Evolutionary conservation across 2,329 filamentous ascomycete species (phyloP).

Genomic region (Trichocomaceae sp.): DNA sequence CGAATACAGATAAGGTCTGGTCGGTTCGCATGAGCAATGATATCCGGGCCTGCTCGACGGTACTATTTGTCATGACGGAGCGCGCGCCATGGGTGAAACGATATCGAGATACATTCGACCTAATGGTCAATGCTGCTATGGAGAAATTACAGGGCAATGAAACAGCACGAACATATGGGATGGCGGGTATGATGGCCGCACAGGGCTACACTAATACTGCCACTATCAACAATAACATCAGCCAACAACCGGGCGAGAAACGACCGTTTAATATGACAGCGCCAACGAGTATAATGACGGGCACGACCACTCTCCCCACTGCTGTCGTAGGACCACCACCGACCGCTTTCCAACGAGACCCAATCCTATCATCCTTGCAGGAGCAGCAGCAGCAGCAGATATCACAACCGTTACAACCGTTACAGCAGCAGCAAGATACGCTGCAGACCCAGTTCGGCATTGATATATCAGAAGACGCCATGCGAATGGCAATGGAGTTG

Average conservation of each 20-base stretch:
- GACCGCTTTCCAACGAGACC: background rate
- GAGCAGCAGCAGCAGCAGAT: background rate
- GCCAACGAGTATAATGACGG: background rate
- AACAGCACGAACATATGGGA: slow-evolving; percentile 27
- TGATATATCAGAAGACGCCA: slow-evolving; percentile 27
- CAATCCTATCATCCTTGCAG: background rate
- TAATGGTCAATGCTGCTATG: slow-evolving; percentile 44
- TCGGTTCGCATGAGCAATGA: slow-evolving; percentile 46
- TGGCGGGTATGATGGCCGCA: slow-evolving; percentile 38
- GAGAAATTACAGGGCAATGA: slow-evolving; percentile 39
- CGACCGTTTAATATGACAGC: slow-evolving; percentile 12
- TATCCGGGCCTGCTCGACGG: slow-evolving; percentile 44
- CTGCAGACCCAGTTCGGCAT: slow-evolving; percentile 2
- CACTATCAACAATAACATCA: background rate
- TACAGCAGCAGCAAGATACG: background rate
- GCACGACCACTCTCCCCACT: background rate
- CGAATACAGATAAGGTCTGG: slow-evolving; percentile 42
- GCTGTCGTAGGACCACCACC: background rate
- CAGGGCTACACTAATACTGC: slow-evolving; percentile 18
- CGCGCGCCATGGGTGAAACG: slow-evolving; percentile 44
- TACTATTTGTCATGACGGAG: slow-evolving; percentile 47
- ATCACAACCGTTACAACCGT: background rate
- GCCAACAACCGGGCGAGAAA: background rate
- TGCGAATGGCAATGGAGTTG: slow-evolving; percentile 34
- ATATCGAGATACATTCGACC: slow-evolving; percentile 44